Evolutionary conservation across 1,284 basidiomycete species (phyloP).

Genomic region (Ganoderma sp.): DNA sequence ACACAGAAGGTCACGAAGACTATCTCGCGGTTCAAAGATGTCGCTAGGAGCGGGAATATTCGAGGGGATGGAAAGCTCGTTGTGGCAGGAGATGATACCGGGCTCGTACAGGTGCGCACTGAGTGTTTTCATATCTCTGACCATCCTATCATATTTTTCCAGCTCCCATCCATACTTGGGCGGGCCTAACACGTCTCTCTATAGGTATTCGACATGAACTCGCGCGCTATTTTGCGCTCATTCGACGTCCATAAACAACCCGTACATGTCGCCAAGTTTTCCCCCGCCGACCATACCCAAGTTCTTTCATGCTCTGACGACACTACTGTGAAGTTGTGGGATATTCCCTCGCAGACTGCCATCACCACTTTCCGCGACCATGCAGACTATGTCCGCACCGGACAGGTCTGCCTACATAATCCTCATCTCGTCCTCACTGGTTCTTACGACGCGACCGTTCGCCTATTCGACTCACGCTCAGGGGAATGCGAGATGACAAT

Average conservation of each 20-base stretch:
- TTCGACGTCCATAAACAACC: slow-evolving; percentile 94
- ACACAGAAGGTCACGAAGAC: slow-evolving; percentile 97
- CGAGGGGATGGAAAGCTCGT: slow-evolving; percentile 94
- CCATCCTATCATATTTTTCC: neutral
- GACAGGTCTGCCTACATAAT: slow-evolving; percentile 83
- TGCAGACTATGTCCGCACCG: slow-evolving; percentile 95
- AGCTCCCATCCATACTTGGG: neutral
- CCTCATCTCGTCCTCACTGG: slow-evolving; percentile 90
- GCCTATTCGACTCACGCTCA: slow-evolving; percentile 88
- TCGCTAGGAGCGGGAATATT: slow-evolving; percentile 87
- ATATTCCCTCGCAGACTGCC: slow-evolving; percentile 88
- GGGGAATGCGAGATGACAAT: slow-evolving; percentile 86
- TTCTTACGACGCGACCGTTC: slow-evolving; percentile 93
- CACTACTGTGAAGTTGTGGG: slow-evolving; percentile 93
- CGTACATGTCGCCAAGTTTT: slow-evolving; percentile 95
- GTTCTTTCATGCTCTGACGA: slow-evolving; percentile 97
- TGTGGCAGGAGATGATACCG: slow-evolving; percentile 94
- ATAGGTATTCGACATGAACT: slow-evolving; percentile 94
- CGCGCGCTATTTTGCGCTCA: slow-evolving; percentile 91
- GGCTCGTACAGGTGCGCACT: slow-evolving; percentile 80
- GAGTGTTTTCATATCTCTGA: no score
- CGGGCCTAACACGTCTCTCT: slow-evolving; percentile 13
- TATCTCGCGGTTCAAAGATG: slow-evolving; percentile 96
- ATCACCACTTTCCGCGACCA: slow-evolving; percentile 85
- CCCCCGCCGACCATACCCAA: slow-evolving; percentile 79